Percentiles rank a stretch among this genome's conserved stretches.
These are phyloP conservation scores for Rhizomucor miehei DNA, from an alignment of 371 early-diverging fungal species.

Conservation along the genomic window DNA sequence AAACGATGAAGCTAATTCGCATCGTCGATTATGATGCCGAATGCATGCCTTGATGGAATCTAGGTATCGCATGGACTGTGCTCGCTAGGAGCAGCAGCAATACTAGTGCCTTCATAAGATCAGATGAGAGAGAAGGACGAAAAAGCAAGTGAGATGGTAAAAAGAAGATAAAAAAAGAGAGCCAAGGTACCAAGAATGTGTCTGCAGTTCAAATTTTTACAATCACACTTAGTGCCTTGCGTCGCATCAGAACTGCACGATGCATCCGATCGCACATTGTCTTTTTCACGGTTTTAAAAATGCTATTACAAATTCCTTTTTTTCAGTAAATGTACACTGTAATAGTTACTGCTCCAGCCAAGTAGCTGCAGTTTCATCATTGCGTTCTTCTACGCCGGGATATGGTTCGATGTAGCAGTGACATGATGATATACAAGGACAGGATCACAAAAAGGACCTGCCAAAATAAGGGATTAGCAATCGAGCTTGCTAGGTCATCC, in stretches of 20 bases:
- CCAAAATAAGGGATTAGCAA: constrained; percentile 13
- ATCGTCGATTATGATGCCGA: neutral
- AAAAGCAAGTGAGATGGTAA: too few species aligned
- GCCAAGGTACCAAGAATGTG: neutral
- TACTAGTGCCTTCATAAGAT: neutral
- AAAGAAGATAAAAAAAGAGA: constrained; percentile 3
- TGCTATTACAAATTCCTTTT: too few species aligned
- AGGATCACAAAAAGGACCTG: constrained; percentile 21
- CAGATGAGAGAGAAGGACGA: neutral
- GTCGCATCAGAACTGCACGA: too few species aligned
- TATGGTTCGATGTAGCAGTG: constrained; percentile 6
- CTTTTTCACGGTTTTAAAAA: too few species aligned
- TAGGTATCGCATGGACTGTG: constrained; percentile 15
- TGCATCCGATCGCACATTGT: too few species aligned
- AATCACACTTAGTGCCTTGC: constrained; percentile 1
- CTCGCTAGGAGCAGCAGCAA: too few species aligned
- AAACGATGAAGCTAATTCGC: too few species aligned
- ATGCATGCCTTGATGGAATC: constrained; percentile 24
- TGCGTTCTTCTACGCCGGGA: too few species aligned
- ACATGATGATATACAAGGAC: constrained; percentile 24
- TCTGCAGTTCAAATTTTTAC: neutral
- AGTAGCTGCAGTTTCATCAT: too few species aligned
- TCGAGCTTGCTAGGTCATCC: constrained; percentile 16
- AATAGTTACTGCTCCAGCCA: too few species aligned
- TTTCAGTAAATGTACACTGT: too few species aligned